Evolutionary conservation across 768 basidiomycete genomes (phyloP).

Genomic region (Dendrothele bispora): DNA sequence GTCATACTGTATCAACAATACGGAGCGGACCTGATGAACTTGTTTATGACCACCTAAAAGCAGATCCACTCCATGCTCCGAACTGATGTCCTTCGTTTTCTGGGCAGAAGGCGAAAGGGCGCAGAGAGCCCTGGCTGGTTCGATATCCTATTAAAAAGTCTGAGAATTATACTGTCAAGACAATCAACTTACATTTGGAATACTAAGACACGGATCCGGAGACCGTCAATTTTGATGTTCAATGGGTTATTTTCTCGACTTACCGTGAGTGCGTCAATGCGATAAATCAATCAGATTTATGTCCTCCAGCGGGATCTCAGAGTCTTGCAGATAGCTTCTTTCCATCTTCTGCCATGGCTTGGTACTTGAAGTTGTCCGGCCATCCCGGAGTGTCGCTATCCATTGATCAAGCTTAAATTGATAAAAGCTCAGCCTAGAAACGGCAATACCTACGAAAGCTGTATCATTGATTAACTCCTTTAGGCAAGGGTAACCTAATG

Average conservation of each 20-base stretch:
- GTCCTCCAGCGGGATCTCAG: constrained; percentile 66
- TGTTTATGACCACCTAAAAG: constrained; percentile 91
- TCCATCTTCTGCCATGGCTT: constrained; percentile 72
- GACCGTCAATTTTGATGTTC: not conserved
- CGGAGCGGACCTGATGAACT: no score
- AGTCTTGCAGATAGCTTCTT: constrained; percentile 70
- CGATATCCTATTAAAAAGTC: constrained; percentile 67
- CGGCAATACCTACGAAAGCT: no score
- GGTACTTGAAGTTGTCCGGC: constrained; percentile 78
- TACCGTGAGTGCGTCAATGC: constrained; percentile 85
- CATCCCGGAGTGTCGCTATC: no score
- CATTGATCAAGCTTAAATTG: no score
- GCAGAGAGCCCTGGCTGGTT: constrained; percentile 61
- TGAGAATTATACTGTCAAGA: not conserved
- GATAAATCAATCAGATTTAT: constrained; percentile 79
- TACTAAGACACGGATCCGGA: constrained; percentile 20
- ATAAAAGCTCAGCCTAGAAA: no score
- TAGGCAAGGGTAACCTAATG: no score
- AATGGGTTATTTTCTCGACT: no score
- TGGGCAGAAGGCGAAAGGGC: constrained; percentile 61
- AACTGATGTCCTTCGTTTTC: constrained; percentile 36
- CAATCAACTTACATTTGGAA: constrained; percentile 45
- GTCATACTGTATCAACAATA: no score
- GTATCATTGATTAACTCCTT: no score
- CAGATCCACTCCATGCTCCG: constrained; percentile 77